Base-by-base conservation (phyloP, 768 basidiomycete species). In the Leccinum rimulosum region DNA sequence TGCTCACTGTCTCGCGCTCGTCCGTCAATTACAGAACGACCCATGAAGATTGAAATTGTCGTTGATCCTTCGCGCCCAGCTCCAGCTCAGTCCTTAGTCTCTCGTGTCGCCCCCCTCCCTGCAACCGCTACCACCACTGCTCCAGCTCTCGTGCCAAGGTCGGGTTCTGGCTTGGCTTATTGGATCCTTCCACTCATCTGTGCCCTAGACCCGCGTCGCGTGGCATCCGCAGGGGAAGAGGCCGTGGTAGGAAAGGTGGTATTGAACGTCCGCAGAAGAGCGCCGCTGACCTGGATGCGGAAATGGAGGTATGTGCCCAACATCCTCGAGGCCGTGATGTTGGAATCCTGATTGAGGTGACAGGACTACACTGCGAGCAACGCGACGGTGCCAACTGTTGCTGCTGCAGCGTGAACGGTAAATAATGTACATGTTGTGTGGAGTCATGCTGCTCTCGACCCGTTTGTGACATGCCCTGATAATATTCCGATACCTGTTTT, bases 31-130 rank as follows among this genome's bases (percentile, higher is more conserved):
- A 75, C 70, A 98, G 96, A 92, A 82, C 91, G 92, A 65, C 91
- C 93, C 25, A 97, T 98, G 95, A 96, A 95, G 82, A 95, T 98
- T 62, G 96, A 99, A 82, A 93, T 98, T 64, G 86, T 98, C 49
- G 83, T 96, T 72, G 93, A 96, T 77, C 93, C 93, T 12, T 82
- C 87, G 49, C 82, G 83, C 47, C 78, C 87, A n/a, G 80, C 84
- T 6, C 75, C 83, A 11, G 73, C 79, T 10, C 79, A 79, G 19
- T 82, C 91, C 5, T 81, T 99, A 63, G 85, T 85, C 17, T 84
- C 90, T 27, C 91, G 97, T 55, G 92, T 99, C 36, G 91, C 92
- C 4, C 91, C 93, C 36, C 83, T 84, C 14, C 74, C 76, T 17
- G 74, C 77, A 47, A 66, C 71, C 55, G 72, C 62, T 27, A 70